A percentile compares a stretch with the other conserved stretches of the same genome.
Evolutionary conservation across 371 early-diverging fungal species (phyloP).

Genomic region (Mucor irregularis): DNA sequence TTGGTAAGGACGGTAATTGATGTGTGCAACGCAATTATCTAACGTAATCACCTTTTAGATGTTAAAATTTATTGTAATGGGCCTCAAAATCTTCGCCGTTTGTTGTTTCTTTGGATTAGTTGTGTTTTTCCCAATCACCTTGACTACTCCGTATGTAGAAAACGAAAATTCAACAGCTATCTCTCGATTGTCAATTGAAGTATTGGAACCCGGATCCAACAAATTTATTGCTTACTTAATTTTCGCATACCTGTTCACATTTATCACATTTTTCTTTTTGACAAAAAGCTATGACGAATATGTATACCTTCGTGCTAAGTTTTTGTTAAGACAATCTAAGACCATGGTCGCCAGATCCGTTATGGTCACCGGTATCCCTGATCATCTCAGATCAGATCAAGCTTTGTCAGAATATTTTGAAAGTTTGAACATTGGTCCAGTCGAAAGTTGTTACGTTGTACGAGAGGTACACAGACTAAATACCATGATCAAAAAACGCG

Average conservation of each 20-base stretch:
- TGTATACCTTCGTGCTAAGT: constrained; percentile 46
- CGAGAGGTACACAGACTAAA: constrained; percentile 46
- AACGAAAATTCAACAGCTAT: constrained; percentile 14
- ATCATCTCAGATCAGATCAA: constrained; percentile 42
- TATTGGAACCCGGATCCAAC: constrained; percentile 22
- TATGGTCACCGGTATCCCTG: constrained; percentile 59
- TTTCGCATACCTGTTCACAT: constrained; percentile 57
- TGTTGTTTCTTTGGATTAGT: constrained; percentile 42
- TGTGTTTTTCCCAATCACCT: constrained; percentile 40
- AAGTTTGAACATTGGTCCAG: constrained; percentile 49
- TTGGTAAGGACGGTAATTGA: constrained; percentile 34
- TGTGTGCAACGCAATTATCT: neutral
- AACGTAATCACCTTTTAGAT: constrained; percentile 20
- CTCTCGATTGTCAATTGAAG: constrained; percentile 34
- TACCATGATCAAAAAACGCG: constrained; percentile 35
- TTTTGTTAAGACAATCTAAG: constrained; percentile 41
- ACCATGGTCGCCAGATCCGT: constrained; percentile 50
- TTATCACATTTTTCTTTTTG: constrained; percentile 51
- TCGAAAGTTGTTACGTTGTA: constrained; percentile 56
- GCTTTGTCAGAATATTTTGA: constrained; percentile 55
- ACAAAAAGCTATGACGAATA: constrained; percentile 52
- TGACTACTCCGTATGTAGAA: constrained; percentile 11
- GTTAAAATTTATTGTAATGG: constrained; percentile 46
- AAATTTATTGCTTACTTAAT: constrained; percentile 55
- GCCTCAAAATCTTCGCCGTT: constrained; percentile 42